Evolutionary conservation across 1,139 yeast species (phyloP).

Genomic region (Wickerhamomyces sp.): DNA sequence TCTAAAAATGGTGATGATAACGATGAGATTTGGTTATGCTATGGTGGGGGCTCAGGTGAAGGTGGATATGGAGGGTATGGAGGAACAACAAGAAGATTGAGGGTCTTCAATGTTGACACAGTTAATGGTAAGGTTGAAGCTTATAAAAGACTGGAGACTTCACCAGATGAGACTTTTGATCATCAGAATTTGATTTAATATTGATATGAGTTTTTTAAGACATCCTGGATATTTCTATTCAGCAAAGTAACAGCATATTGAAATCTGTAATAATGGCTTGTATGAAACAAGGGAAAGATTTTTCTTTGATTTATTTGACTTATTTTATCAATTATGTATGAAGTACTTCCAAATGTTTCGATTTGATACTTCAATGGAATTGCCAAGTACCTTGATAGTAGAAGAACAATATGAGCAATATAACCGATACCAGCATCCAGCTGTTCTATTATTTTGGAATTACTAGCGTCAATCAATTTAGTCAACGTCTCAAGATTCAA

Average conservation of each 20-base stretch:
- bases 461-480: conserved; percentile 17
- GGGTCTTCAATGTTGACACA: conserved; percentile 66
- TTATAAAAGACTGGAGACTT: conserved; percentile 67
- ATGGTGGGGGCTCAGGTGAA: conserved; percentile 91
- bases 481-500: conserved; percentile 15
- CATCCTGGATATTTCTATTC: conserved; percentile 46
- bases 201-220: conserved; percentile 31
- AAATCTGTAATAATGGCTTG: conserved; percentile 43
- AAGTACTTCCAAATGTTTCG: conserved; percentile 44
- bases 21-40: conserved; percentile 74
- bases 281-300: conserved; percentile 44
- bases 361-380: conserved; percentile 50
- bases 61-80: conserved; percentile 95
- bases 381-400: conserved; percentile 39
- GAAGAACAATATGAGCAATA: conserved; percentile 38
- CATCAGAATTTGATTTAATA: conserved; percentile 47
- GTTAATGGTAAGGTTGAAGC: conserved; percentile 48
- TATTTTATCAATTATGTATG: conserved; percentile 47
- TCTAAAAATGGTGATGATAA: conserved; percentile 27
- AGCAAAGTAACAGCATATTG: conserved; percentile 48
- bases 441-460: conserved; percentile 27
- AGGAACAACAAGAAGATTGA: conserved; percentile 70
- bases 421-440: conserved; percentile 49
- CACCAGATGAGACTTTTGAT: conserved; percentile 50
- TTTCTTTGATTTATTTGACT: conserved; percentile 40